A percentile compares a stretch with the other conserved stretches of the same genome.
phyloP scores from a whole-genome alignment of 202 grass and related monocot species.

The Setaria viridis region DNA sequence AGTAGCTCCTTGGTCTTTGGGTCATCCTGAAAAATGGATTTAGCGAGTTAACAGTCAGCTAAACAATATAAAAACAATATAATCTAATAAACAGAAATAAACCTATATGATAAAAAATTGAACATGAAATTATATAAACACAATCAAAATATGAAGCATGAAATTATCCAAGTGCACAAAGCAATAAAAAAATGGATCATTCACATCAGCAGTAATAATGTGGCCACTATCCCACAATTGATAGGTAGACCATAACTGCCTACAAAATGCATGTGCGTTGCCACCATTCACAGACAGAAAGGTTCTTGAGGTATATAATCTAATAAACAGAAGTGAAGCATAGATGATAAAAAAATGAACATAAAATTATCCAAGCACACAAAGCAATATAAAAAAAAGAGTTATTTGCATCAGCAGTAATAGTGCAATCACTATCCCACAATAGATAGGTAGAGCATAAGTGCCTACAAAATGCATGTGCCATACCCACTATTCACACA shows the following conservation, averaged over 20 bases:
- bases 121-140: not conserved
- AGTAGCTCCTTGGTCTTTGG: slow-evolving; percentile 57
- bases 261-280: not conserved
- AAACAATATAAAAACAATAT: not conserved
- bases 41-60: not conserved
- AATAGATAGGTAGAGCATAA: not conserved
- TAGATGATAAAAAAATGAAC: not conserved
- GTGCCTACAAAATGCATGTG: not conserved
- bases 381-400: not conserved
- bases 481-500: slow-evolving; percentile 19
- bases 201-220: not conserved
- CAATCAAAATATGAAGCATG: too few species aligned
- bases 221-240: not conserved
- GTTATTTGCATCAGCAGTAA: not conserved
- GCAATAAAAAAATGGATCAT: not conserved
- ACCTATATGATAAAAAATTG: not conserved
- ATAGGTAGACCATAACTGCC: not conserved
- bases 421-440: not conserved
- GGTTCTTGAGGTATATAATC: not conserved
- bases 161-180: not conserved
- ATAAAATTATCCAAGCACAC: not conserved
- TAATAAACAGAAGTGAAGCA: not conserved
- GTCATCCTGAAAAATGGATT: slow-evolving; percentile 54
- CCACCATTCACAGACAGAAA: not conserved
- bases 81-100: slow-evolving; percentile 22